Conservation (phyloP, 2,329 filamentous ascomycete species). For the Diaporthe batatas region DNA sequence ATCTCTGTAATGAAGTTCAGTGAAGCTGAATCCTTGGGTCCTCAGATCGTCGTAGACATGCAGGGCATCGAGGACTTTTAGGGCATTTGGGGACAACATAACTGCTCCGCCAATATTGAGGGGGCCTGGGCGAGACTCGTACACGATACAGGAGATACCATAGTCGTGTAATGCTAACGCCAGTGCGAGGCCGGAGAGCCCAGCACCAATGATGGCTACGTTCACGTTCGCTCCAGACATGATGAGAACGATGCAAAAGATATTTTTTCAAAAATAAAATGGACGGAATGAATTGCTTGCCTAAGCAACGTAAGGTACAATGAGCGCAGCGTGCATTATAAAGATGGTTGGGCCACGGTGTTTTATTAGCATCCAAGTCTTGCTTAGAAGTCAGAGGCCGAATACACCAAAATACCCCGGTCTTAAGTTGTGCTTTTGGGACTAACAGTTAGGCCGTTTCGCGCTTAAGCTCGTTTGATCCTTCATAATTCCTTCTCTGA, state of each 20-base stretch:
- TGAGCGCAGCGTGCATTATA: neutral
- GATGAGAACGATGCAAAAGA: neutral
- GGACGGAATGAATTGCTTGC: neutral
- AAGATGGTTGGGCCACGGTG: neutral
- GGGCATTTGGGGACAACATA: conserved; percentile 71
- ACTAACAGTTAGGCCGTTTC: neutral
- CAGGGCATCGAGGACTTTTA: conserved; percentile 65
- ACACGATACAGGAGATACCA: conserved; percentile 63
- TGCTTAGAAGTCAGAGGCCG: conserved; percentile 15
- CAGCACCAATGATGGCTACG: conserved; percentile 34
- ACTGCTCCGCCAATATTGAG: conserved; percentile 66
- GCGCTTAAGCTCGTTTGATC: neutral
- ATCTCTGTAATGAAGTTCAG: conserved; percentile 61
- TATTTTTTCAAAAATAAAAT: neutral
- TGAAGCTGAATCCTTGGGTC: conserved; percentile 63
- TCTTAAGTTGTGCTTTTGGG: neutral
- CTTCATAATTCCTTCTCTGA: neutral
- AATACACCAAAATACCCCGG: conserved; percentile 15
- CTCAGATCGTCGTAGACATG: conserved; percentile 62
- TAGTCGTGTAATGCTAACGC: conserved; percentile 67
- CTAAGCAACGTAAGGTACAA: neutral
- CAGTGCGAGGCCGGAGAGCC: conserved; percentile 61
- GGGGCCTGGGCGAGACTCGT: conserved; percentile 61
- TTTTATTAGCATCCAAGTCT: neutral
- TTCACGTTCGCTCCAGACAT: conserved; percentile 8